Conservation (phyloP, 2,329 filamentous ascomycete genomes). For the Aspergillus intermedius region DNA sequence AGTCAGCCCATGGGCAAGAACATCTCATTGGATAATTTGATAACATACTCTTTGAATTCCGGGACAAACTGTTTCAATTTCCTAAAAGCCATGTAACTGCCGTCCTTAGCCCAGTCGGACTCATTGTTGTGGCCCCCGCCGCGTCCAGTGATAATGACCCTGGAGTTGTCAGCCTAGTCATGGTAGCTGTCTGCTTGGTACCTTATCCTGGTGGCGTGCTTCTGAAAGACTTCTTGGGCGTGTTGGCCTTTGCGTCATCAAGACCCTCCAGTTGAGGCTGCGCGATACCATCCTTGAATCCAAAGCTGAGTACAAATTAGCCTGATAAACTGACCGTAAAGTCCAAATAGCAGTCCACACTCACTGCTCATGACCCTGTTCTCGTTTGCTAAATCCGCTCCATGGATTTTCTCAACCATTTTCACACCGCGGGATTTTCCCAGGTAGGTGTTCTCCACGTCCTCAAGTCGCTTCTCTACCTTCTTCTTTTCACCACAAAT, state of each 20-base stretch:
- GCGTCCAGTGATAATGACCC: conserved; percentile 33
- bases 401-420: conserved; percentile 1
- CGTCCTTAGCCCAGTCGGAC: conserved; percentile 37
- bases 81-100: conserved; percentile 42
- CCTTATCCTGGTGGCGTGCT: conserved; percentile 23
- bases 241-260: conserved; percentile 11
- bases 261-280: conserved; percentile 35
- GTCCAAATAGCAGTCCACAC: conserved; percentile 1
- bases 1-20: not conserved
- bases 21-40: too few species aligned
- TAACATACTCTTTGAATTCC: conserved; percentile 32
- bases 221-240: conserved; percentile 1
- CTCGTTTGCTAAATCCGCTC: conserved; percentile 1
- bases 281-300: conserved; percentile 39
- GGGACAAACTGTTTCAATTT: conserved; percentile 42
- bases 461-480: too few species aligned
- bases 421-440: not conserved
- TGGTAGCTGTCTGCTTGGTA: conserved; percentile 5
- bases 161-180: not conserved
- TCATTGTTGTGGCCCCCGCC: conserved; percentile 30
- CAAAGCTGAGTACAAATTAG: conserved; percentile 29
- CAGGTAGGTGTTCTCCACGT: conserved; percentile 2
- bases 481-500: too few species aligned
- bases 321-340: not conserved
- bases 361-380: conserved; percentile 16